Evolutionary conservation across 495 filamentous ascomycete species (phyloP).

Genomic region (Penicillium canariense): DNA sequence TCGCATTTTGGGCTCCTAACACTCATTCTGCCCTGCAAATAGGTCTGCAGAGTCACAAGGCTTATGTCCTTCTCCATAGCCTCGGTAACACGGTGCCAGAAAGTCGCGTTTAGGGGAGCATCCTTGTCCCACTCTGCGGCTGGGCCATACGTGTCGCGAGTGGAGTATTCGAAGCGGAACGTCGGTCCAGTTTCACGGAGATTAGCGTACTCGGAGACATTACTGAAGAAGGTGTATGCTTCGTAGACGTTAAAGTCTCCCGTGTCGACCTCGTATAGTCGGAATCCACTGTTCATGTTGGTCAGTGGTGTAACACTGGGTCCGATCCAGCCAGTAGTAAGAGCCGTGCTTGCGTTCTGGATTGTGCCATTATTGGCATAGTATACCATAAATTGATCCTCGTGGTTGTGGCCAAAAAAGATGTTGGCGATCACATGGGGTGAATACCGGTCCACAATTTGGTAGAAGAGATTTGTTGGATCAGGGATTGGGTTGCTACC

Average conservation of each 20-base stretch:
- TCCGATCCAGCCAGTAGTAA: constrained; percentile 47
- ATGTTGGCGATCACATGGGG: constrained; percentile 54
- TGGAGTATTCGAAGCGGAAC: constrained; percentile 55
- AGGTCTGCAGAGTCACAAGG: constrained; percentile 51
- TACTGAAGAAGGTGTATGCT: constrained; percentile 51
- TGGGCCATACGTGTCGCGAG: constrained; percentile 50
- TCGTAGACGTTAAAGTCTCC: constrained; percentile 53
- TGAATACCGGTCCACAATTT: constrained; percentile 56
- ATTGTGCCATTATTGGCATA: constrained; percentile 50
- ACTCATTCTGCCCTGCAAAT: constrained; percentile 53
- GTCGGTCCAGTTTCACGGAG: constrained; percentile 41
- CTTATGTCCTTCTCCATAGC: constrained; percentile 53
- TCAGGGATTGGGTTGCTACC: constrained; percentile 48
- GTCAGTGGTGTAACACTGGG: constrained; percentile 54
- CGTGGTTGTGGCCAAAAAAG: constrained; percentile 58
- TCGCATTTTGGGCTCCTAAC: constrained; percentile 51
- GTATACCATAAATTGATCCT: constrained; percentile 53
- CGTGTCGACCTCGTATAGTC: constrained; percentile 55
- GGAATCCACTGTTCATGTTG: constrained; percentile 55
- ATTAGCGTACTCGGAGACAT: constrained; percentile 42
- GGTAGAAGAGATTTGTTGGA: constrained; percentile 54
- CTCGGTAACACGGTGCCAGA: constrained; percentile 58
- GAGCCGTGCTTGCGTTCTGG: constrained; percentile 38
- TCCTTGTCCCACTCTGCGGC: constrained; percentile 43
- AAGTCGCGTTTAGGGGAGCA: constrained; percentile 55